Base-by-base conservation (phyloP, 2,329 filamentous ascomycete species). In the Cercospora sojina region DNA sequence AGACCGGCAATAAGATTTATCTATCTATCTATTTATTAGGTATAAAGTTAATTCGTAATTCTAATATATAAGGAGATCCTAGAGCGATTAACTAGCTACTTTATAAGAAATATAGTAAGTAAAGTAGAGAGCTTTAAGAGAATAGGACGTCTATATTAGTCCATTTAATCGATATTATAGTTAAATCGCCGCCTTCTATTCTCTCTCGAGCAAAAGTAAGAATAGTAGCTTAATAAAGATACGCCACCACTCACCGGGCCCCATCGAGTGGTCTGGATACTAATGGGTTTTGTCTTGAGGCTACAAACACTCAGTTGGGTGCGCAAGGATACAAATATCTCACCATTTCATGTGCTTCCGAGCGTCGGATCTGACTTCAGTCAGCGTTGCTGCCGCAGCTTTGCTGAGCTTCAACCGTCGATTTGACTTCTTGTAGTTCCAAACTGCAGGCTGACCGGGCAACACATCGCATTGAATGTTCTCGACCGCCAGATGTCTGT, bases 391-490 rank as follows among this genome's bases (percentile, higher is more conserved):
- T 0, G 90, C 89, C 2, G 89, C 89, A 43, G 91, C 69, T 0
- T 88, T 81, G 65, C 86, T 87, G 0, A 92, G 79, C 25, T 31
- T 27, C 9, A 56, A 25, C 13, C 25, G 7, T 3, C 16, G 2
- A 71, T 85, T 82, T 32, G 91, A 74, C 80, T 71, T 88, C 89
- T 59, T 90, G 77, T 62, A 83, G 38, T 6, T 81, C 90, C 90
- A 92, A 0, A 85, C 85, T 0, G 90, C 90, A 0, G 87, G 83
- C 1, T 83, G 83, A 18, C 91, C 86, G 18, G 84, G 79, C 2
- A 91, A 76, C 3, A 92, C 84, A 0, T 87, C 86, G 74, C 90
- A 92, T 18, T 87, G 83, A 83, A 92, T 87, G 56, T 72, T 75
- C 10, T 79, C 69, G 23, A 65, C 64, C 1, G 81, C 81, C 20